Conservation (phyloP, 1,284 basidiomycete species). For the Mixia osmundae region DNA sequence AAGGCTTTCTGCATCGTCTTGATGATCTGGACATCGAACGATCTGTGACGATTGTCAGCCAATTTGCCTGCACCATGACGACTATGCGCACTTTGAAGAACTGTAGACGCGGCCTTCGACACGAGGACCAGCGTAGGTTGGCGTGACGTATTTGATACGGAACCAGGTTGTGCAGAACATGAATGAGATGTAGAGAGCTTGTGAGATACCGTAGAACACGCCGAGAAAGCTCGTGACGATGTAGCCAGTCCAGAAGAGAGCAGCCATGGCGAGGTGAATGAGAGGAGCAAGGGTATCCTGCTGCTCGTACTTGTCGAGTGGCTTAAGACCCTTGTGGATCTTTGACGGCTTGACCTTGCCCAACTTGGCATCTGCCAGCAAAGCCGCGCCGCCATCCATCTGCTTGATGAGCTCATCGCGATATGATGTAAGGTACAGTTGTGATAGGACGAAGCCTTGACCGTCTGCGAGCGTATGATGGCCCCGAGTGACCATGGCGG, state of each 20-base stretch:
- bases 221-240: constrained; percentile 8
- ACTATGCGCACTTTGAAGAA: too few species aligned
- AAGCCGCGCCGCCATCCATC: constrained; percentile 6
- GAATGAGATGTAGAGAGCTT: constrained; percentile 13
- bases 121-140: constrained; percentile 12
- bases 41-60: too few species aligned
- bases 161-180: constrained; percentile 15
- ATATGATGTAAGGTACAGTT: constrained; percentile 17
- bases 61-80: too few species aligned
- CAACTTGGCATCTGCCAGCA: neutral
- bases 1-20: constrained; percentile 19
- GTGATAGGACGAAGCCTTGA: constrained; percentile 19
- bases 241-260: constrained; percentile 12
- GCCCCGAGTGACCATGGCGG: constrained; percentile 17
- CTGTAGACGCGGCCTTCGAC: too few species aligned
- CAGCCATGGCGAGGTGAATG: neutral
- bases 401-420: constrained; percentile 17
- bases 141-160: constrained; percentile 11
- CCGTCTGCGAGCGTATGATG: constrained; percentile 19
- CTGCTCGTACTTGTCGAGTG: constrained; percentile 13
- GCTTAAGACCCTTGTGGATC: constrained; percentile 16
- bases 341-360: constrained; percentile 17
- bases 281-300: constrained; percentile 8
- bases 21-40: constrained; percentile 20
- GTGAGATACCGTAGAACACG: constrained; percentile 10